phyloP scores from a whole-genome alignment of 805 yeast species.

The Saccharomycodes ludwigii region DNA sequence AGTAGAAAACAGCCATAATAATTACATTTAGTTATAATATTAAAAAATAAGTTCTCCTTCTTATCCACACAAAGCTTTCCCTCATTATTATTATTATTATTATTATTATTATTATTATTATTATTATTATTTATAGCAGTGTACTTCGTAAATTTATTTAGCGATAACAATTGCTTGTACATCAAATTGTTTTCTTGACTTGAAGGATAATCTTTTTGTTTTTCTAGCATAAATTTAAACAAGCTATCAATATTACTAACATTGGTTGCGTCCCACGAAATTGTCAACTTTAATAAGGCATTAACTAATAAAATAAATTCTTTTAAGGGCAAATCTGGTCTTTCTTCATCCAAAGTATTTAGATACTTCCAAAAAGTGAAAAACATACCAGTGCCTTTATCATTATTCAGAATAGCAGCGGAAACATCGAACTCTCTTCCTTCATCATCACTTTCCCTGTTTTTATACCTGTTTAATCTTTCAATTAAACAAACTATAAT shows the following conservation, averaged over 20 bases:
- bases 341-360: constrained; percentile 36
- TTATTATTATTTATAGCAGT: constrained; percentile 1
- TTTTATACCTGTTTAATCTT: constrained; percentile 31
- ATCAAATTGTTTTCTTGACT: constrained; percentile 5
- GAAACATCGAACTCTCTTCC: constrained; percentile 4
- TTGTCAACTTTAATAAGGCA: constrained; percentile 50
- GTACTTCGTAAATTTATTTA: constrained; percentile 2
- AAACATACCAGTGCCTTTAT: constrained; percentile 32
- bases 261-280: constrained; percentile 54
- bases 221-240: constrained; percentile 38
- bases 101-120: constrained; percentile 9
- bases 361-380: constrained; percentile 57
- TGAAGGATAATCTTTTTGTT: constrained; percentile 25
- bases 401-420: too few relatives aligned
- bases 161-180: constrained; percentile 1
- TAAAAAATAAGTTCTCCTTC: constrained; percentile 1
- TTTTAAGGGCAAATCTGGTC: constrained; percentile 54
- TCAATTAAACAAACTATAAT: constrained; percentile 61
- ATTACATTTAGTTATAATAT: constrained; percentile 1
- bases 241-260: constrained; percentile 48
- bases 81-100: too few relatives aligned
- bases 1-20: constrained; percentile 4
- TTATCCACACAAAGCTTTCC: too few relatives aligned
- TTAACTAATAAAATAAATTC: constrained; percentile 56
- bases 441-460: constrained; percentile 5